Evolutionary conservation across 2,329 filamentous ascomycete species (phyloP), one percentile per base, ranked within the genome.

Genomic region (Dactylonectria estremocensis): DNA sequence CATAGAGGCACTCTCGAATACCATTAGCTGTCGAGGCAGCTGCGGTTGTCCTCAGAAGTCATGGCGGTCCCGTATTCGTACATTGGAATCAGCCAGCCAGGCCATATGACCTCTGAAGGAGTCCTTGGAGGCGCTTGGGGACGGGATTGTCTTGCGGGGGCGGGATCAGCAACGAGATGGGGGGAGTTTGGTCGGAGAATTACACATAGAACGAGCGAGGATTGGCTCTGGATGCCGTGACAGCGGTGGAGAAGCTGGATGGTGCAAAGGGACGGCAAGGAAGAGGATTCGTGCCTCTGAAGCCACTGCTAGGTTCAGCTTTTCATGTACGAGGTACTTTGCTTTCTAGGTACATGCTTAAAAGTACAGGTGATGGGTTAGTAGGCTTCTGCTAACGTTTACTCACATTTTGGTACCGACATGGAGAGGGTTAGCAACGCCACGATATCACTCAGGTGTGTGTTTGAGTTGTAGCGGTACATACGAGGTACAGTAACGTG

Each of bases 81-180:
- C 55, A 5, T 18, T 20, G 20, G 3, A 22, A 20, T 31, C n/a
- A 54, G 56, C 54, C 20, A 37, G 48, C 5, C 45, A 56, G n/a
- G 16, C 37, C 58, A 54, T 18, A 37, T 66, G 64, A 62, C 64
- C 49, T 54, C 20, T 16, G 7, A 48, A 46, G 45, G 59, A 31
- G 58, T 61, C 53, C 28, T 33, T 37, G 22, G 48, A 48, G 16
- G 31, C 58, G 53, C 64, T 66, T 61, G 62, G 62, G 49, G 49
- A 43, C 55, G 49, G 58, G 58, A 66, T 61, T 55, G 24, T 45
- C 3, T 31, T 61, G 58, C 49, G 49, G 58, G 58, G 58, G 18
- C 24, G 48, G 33, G 58, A 14, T 31, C 22, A 28, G 43, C 43
- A 53, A 22, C 16, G 24, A 46, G 40, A 33, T 6, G 5, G 48